Percentiles rank a stretch among this genome's conserved stretches.
Evolutionary conservation across 768 basidiomycete species (phyloP).

Genomic region (Fomitopsis pulvina): DNA sequence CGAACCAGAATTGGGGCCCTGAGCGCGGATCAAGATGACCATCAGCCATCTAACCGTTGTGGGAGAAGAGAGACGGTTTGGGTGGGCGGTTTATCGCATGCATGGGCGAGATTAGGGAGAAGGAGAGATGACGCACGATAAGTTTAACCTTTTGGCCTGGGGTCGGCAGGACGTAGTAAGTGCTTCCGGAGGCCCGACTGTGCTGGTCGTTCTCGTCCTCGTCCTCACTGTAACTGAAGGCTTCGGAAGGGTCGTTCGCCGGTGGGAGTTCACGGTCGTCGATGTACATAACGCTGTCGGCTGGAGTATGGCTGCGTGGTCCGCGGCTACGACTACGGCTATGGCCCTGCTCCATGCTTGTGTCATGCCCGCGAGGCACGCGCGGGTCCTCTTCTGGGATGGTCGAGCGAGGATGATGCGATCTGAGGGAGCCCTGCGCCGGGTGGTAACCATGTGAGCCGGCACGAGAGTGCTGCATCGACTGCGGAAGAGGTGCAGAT

Average conservation of each 20-base stretch:
- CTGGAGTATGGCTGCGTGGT: constrained; percentile 7
- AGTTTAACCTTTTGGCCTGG: constrained; percentile 72
- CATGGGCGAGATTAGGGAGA: background rate
- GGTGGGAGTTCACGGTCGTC: constrained; percentile 28
- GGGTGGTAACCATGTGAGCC: constrained; percentile 36
- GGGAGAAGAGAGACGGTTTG: constrained; percentile 8
- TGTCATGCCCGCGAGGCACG: background rate
- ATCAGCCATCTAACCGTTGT: constrained; percentile 1
- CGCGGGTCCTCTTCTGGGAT: constrained; percentile 7
- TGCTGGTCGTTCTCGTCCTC: constrained; percentile 21
- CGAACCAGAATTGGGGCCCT: constrained; percentile 41
- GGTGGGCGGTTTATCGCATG: constrained; percentile 5
- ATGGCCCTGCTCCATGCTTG: constrained; percentile 3
- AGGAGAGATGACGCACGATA: constrained; percentile 46
- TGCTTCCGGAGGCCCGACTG: constrained; percentile 57
- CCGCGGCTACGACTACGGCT: constrained; percentile 11
- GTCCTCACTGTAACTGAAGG: constrained; percentile 3
- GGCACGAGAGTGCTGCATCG: constrained; percentile 31
- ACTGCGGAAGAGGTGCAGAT: constrained; percentile 46
- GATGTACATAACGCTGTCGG: background rate
- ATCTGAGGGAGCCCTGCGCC: constrained; percentile 22
- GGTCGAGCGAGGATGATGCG: constrained; percentile 1
- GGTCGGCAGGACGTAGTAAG: constrained; percentile 68
- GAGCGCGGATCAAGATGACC: constrained; percentile 12
- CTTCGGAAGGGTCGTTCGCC: constrained; percentile 10